phyloP scores from a whole-genome alignment of 2,329 filamentous ascomycete genomes.

The Metarhizium anisopliae region DNA sequence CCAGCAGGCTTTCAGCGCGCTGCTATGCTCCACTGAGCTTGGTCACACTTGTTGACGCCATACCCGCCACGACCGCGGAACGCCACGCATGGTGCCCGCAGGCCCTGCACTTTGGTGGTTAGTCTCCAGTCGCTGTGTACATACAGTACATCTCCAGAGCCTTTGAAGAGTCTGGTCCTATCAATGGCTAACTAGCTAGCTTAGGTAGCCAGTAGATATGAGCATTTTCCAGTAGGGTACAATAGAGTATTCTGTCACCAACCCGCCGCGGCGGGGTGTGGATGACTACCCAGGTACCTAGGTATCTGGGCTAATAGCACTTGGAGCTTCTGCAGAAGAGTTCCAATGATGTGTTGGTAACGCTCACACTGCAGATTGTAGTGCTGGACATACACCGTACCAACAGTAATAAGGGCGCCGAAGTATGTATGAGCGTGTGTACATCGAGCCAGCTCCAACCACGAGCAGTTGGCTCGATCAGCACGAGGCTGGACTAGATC shows the following conservation, averaged over 20 bases:
- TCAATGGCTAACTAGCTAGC: no score
- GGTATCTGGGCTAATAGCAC: not conserved
- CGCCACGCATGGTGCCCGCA: not conserved
- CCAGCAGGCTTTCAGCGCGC: slow-evolving; percentile 1
- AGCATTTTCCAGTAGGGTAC: no score
- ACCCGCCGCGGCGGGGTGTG: no score
- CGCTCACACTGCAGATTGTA: not conserved
- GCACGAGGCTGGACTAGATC: not conserved
- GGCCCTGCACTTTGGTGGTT: not conserved
- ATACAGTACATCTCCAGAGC: no score
- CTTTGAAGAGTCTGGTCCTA: no score
- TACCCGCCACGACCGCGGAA: slow-evolving; percentile 10
- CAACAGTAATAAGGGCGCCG: not conserved
- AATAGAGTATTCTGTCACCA: no score
- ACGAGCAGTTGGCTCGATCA: not conserved
- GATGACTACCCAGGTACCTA: no score
- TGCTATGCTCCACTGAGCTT: not conserved
- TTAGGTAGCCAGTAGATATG: no score
- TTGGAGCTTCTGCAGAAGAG: not conserved
- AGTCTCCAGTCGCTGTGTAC: not conserved
- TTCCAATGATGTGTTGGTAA: not conserved
- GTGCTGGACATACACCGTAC: not conserved
- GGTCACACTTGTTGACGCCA: slow-evolving; percentile 9
- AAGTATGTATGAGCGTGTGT: not conserved
- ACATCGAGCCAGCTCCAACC: not conserved